Conservation (phyloP, 805 yeast genomes). For the Kodamaea fukazawae region DNA sequence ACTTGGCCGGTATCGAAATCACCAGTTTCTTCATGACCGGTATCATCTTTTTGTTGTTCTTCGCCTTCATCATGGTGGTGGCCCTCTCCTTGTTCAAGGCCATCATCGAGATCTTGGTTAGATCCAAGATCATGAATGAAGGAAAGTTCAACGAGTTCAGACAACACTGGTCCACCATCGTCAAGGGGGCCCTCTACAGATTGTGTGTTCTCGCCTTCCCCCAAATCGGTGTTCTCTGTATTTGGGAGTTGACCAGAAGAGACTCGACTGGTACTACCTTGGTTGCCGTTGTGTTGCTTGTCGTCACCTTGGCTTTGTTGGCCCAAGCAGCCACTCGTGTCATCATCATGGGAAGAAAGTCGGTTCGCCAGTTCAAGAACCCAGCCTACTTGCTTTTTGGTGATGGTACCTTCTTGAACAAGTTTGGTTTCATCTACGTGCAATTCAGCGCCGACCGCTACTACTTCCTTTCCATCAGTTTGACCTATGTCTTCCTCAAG, state of each 20-base stretch:
- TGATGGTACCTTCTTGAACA: conserved; percentile 72
- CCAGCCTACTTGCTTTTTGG: conserved; percentile 92
- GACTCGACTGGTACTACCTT: conserved; percentile 84
- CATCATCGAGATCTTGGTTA: conserved; percentile 57
- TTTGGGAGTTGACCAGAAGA: conserved; percentile 84
- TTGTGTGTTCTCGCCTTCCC: conserved; percentile 83
- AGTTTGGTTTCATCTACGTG: conserved; percentile 89
- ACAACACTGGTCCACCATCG: conserved; percentile 75
- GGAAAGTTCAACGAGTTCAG: conserved; percentile 75
- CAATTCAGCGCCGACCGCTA: conserved; percentile 86
- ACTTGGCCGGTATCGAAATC: conserved; percentile 77
- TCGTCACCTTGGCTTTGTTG: conserved; percentile 57
- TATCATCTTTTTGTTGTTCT: conserved; percentile 77
- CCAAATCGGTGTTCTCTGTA: conserved; percentile 72
- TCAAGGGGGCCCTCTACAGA: conserved; percentile 87
- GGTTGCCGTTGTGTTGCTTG: conserved; percentile 69
- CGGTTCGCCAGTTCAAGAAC: conserved; percentile 70
- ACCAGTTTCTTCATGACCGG: conserved; percentile 85
- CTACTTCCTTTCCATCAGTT: conserved; percentile 70
- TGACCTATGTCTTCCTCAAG: conserved; percentile 66
- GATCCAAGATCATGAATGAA: conserved; percentile 56
- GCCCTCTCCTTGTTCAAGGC: conserved; percentile 65
- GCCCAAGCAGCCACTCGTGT: conserved; percentile 73
- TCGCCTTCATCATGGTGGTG: conserved; percentile 58
- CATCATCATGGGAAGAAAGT: conserved; percentile 68